Base-by-base conservation (phyloP, 2,329 filamentous ascomycete species). In the Talaromyces sp. region DNA sequence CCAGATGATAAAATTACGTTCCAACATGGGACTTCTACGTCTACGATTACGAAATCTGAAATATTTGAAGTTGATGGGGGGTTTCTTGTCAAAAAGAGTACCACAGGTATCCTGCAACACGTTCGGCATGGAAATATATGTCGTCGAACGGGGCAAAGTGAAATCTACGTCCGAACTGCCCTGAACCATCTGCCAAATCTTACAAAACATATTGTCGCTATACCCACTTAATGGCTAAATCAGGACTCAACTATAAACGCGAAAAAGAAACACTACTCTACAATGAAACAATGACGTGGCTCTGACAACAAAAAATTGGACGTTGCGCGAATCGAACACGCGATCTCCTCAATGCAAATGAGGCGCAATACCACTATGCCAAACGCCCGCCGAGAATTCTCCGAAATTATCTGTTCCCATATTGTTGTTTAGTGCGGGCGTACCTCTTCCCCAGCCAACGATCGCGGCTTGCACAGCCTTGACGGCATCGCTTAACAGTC, bases 281-380 rank as follows among this genome's bases (percentile, higher is more conserved):
- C 3, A 19, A 31, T 35, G 24, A 31, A 13, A 4, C 2, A 54
- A 3, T 7, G 16, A 35, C n/a, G 19, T 33, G 49, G 8, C 0
- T 2, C 47, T 50, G 24, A 6, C 3, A 14, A 50, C 14, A 31
- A 50, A 35, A 54, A 56, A 37, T 1, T 56, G 52, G 52, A 56
- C 52, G 52, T 56, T 56, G 52, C 52, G 52, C 52, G 52, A 56
- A 56, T 56, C 52, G 52, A 56, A 56, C 52, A 56, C 52, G 52
- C 52, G 52, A 56, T 56, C 52, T 56, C 52, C 52, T 56, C 52
- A 56, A 56, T 56, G 52, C 52, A 56, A 56, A 56, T 56, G 52
- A 56, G 52, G 52, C 52, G 52, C 52, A 56, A 56, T 56, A 56
- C 52, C 52, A 56, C 52, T 56, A 56, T 56, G 52, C 52, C 52